A percentile compares a stretch with the other conserved stretches of the same genome.
phyloP scores from a whole-genome alignment of 202 grass and related monocot species.

The Bolboschoenoplectus hybrid region DNA sequence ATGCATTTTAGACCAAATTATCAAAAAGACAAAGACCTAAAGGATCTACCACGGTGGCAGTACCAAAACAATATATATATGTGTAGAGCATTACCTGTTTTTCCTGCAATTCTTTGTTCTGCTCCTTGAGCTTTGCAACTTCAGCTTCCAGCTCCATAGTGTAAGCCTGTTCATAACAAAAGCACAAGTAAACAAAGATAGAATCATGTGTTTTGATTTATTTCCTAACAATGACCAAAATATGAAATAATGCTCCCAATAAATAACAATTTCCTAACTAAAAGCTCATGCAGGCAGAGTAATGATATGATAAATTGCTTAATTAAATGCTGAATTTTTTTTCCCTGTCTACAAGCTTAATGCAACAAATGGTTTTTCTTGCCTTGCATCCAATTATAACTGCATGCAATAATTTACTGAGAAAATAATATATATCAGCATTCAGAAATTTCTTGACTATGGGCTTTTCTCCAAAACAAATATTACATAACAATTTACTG shows the following conservation, averaged over 20 bases:
- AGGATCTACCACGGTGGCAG: neutral
- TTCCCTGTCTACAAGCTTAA: neutral
- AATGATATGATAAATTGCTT: slow-evolving; percentile 8
- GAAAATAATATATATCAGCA: neutral
- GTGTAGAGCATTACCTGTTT: slow-evolving; percentile 59
- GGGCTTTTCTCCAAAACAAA: slow-evolving; percentile 18
- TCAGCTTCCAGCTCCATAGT: slow-evolving; percentile 97
- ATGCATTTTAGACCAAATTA: neutral
- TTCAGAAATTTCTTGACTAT: neutral
- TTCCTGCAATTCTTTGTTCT: slow-evolving; percentile 68
- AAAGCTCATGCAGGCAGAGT: neutral
- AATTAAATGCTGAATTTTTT: slow-evolving; percentile 10
- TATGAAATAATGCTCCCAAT: neutral
- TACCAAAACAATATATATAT: neutral
- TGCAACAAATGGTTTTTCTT: neutral
- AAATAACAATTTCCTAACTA: neutral
- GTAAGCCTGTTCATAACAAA: slow-evolving; percentile 63
- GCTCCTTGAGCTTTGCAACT: slow-evolving; percentile 85
- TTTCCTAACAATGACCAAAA: neutral
- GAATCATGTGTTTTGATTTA: neutral
- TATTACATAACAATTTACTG: neutral
- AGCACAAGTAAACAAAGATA: neutral
- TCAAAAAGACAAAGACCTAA: neutral
- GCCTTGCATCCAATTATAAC: neutral
- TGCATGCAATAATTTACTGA: neutral